Evolutionary conservation across 192 early-diverging fungal genomes (phyloP).

Genomic region (Dimargaris cristalligena): DNA sequence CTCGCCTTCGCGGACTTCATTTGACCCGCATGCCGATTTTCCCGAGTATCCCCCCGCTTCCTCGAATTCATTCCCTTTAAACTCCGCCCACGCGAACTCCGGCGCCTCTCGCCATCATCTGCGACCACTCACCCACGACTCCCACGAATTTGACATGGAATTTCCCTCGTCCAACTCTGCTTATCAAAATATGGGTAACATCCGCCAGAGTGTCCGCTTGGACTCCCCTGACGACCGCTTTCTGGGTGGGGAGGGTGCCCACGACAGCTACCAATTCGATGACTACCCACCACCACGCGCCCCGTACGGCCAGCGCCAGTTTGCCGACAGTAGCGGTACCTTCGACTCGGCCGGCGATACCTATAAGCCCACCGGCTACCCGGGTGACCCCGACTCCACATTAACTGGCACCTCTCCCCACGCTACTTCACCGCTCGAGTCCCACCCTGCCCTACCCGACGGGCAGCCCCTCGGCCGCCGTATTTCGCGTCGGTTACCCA

Average conservation of each 20-base stretch:
- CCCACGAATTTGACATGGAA: neutral
- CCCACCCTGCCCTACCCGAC: neutral
- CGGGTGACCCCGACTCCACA: neutral
- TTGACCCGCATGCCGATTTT: conserved; percentile 8
- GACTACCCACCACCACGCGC: neutral
- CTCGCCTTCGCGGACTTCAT: neutral
- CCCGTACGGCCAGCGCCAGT: neutral
- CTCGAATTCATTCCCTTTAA: neutral
- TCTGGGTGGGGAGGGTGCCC: no score
- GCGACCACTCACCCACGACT: conserved; percentile 3
- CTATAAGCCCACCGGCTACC: conserved; percentile 1
- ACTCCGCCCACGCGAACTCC: neutral
- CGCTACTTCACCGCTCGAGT: conserved; percentile 3
- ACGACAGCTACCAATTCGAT: neutral
- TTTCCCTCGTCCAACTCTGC: conserved; percentile 3
- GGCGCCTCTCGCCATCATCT: conserved; percentile 1
- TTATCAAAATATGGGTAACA: conserved; percentile 3
- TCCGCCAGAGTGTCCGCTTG: conserved; percentile 2
- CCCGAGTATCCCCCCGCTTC: neutral
- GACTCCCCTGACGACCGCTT: no score
- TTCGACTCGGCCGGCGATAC: conserved; percentile 4
- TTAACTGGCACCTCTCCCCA: conserved; percentile 7
- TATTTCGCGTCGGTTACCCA: neutral
- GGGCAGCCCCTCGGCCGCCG: neutral
- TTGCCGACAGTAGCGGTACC: conserved; percentile 3